Conservation (phyloP, 2,329 filamentous ascomycete species). For the Cytospora leucostoma region DNA sequence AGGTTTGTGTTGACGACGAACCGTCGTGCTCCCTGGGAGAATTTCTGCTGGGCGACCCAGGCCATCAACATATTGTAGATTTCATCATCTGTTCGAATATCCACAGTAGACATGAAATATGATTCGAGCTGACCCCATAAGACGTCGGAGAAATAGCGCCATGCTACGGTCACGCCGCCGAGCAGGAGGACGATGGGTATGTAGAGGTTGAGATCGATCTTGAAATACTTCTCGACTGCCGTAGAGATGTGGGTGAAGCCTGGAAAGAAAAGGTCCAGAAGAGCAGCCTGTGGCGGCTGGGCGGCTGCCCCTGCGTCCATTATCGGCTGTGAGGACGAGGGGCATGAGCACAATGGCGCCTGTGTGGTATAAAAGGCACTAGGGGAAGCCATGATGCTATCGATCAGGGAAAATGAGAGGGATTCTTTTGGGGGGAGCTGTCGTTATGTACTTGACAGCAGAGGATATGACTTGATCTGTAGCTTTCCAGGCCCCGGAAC, state of each 20-base stretch:
- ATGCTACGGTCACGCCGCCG: constrained; percentile 51
- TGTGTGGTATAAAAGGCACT: not conserved
- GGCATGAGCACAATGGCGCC: not conserved
- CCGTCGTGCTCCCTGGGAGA: constrained; percentile 59
- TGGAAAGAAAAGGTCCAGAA: constrained; percentile 66
- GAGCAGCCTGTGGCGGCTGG: constrained; percentile 43
- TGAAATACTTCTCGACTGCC: constrained; percentile 56
- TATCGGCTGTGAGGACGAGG: constrained; percentile 1
- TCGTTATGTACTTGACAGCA: not conserved
- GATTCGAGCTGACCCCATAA: constrained; percentile 49
- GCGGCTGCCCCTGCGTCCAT: not conserved
- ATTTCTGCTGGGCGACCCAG: constrained; percentile 66
- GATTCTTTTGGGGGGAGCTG: not conserved
- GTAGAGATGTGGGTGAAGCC: constrained; percentile 62
- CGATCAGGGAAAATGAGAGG: not conserved
- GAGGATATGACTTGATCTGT: not conserved
- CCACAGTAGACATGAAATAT: constrained; percentile 65
- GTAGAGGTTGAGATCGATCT: constrained; percentile 64
- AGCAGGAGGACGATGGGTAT: constrained; percentile 57
- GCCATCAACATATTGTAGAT: constrained; percentile 72
- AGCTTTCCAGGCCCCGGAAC: not conserved
- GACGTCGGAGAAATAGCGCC: constrained; percentile 54
- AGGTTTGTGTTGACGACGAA: constrained; percentile 67
- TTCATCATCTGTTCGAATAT: constrained; percentile 69
- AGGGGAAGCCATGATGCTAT: constrained; percentile 14